Evolutionary conservation across 2,329 filamentous ascomycete species (phyloP).

Genomic region (Clonostachys rosea): DNA sequence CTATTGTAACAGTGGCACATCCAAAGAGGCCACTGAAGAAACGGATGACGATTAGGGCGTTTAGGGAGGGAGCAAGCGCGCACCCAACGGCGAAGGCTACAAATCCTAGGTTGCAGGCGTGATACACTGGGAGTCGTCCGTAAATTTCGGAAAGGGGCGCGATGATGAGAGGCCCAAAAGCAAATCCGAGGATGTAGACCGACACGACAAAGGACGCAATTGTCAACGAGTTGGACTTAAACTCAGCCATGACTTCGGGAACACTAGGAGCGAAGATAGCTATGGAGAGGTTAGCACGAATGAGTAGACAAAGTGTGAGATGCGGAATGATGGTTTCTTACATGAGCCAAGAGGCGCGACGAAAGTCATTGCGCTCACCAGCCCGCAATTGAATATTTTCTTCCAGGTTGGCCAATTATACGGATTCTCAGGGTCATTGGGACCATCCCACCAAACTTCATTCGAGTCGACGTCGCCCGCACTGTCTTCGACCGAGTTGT

Average conservation of each 20-base stretch:
- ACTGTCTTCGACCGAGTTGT: no score
- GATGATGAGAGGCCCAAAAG: conserved; percentile 45
- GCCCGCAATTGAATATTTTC: neutral
- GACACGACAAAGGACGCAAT: conserved; percentile 32
- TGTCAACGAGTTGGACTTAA: conserved; percentile 34
- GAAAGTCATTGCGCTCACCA: neutral
- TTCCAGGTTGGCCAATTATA: neutral
- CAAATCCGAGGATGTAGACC: conserved; percentile 45
- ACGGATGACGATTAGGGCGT: conserved; percentile 37
- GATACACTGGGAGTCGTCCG: conserved; percentile 35
- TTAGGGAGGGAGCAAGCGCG: conserved; percentile 42
- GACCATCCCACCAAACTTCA: neutral
- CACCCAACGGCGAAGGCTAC: conserved; percentile 47
- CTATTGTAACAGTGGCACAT: conserved; percentile 37
- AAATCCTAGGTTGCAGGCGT: conserved; percentile 39
- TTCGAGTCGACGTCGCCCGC: neutral
- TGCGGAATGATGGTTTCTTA: neutral
- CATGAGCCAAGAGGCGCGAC: neutral
- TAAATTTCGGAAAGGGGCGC: conserved; percentile 48
- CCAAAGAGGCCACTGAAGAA: conserved; percentile 32
- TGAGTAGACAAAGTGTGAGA: neutral
- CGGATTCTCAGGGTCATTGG: neutral
- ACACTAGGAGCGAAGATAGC: neutral
- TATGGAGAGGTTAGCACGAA: neutral
- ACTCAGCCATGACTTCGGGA: conserved; percentile 39